These are phyloP conservation scores for Phytophthora brassicae DNA, from an alignment of 352 stramenopile species.

Conservation along the genomic window DNA sequence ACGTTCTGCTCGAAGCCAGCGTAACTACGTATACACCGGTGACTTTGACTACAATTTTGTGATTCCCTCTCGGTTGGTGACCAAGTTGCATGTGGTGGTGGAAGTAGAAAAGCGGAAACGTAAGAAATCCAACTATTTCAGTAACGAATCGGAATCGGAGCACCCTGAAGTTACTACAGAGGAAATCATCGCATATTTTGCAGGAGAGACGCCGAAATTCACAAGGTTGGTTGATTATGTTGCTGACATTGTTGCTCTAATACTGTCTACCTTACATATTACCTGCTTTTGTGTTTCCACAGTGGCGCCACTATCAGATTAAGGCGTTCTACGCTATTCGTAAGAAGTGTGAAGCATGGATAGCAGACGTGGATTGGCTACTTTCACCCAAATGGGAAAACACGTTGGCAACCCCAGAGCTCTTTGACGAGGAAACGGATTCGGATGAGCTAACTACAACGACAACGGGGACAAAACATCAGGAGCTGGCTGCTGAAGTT, in stretches of 20 bases:
- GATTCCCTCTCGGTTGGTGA: neutral
- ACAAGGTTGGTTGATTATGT: constrained; percentile 1
- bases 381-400: neutral
- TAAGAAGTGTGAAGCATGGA: neutral
- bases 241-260: no score
- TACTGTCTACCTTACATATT: no score
- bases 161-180: constrained; percentile 1
- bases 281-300: no score
- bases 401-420: neutral
- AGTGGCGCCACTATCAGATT: neutral
- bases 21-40: neutral
- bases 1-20: neutral
- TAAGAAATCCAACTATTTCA: neutral
- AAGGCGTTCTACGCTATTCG: neutral
- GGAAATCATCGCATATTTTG: constrained; percentile 3
- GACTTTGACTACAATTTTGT: constrained; percentile 16
- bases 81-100: neutral
- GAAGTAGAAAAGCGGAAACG: neutral
- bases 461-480: neutral
- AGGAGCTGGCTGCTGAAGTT: neutral
- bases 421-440: neutral
- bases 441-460: neutral
- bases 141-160: neutral
- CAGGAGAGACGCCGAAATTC: constrained; percentile 1
- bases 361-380: neutral